Base-by-base conservation (phyloP, 1,284 basidiomycete species). In the Trichosporon sp. region DNA sequence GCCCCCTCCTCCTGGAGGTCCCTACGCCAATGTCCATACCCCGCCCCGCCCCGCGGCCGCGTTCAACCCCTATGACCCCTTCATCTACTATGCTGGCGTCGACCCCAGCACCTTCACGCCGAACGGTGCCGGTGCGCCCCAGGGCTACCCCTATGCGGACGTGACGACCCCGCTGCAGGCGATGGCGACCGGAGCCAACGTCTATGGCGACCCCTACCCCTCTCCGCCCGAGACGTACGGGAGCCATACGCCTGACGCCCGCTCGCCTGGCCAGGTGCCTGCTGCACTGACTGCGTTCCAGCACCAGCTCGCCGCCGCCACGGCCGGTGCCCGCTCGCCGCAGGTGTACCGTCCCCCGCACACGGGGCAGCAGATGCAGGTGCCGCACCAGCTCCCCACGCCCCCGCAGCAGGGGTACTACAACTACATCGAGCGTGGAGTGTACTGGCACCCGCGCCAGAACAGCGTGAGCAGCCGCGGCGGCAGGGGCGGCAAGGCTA, bases 131-230 rank as follows among this genome's bases (percentile, higher is more conserved):
- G 59, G 32, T n/a, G 59, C 59, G 26, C 56, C 56, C 7, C 68
- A 68, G 11, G 65, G 46, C 21, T 69, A 46, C 40, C 48, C 71
- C 2, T 70, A 66, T 48, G 31, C 59, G 1, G 71, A 70, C 56
- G 65, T 65, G 54, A 32, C 43, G 19, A 71, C 63, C 1, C 72
- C 71, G 7, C 43, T 74, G 7, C 73, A 72, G 68, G 48, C 69
- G 0, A 54, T 69, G 59, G 16, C 61, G 32, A 32, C 68, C 2
- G 67, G 37, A 8, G 51, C 56, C n/a, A 59, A 48, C 19, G 65
- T 68, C 56, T 38, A 66, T 14, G 69, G 59, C 48, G 69, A 72
- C 61, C 68, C 73, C 2, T 74, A 72, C 56, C 71, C 71, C 51
- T 51, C 67, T 19, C 65, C 67, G n/a, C 56, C 67, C 2, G 70